These are phyloP conservation scores for Polygonum maritimum DNA, from an alignment of 148 eudicot genomes.

Conservation along the genomic window DNA sequence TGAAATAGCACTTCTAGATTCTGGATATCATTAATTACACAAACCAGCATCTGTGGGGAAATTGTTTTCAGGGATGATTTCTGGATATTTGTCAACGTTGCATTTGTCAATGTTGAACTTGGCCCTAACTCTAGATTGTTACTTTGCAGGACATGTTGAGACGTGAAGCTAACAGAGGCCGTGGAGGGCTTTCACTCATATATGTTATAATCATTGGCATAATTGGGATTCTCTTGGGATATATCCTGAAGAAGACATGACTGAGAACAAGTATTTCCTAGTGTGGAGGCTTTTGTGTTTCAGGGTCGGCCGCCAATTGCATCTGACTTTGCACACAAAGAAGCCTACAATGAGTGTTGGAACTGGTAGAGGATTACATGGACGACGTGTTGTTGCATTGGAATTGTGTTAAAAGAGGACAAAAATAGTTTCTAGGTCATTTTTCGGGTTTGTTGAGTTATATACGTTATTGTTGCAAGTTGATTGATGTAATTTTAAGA, in stretches of 20 bases:
- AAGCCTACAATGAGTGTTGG: neutral
- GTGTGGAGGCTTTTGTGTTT: neutral
- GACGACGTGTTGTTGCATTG: neutral
- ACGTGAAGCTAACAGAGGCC: constrained; percentile 36
- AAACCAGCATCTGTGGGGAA: neutral
- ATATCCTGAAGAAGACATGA: constrained; percentile 43
- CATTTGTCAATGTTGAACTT: neutral
- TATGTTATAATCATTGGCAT: constrained; percentile 48
- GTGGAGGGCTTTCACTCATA: constrained; percentile 41
- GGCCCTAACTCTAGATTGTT: neutral
- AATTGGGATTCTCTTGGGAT: constrained; percentile 58
- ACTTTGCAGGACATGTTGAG: constrained; percentile 51
- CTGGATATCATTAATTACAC: neutral
- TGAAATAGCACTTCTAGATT: neutral
- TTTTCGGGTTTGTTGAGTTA: neutral
- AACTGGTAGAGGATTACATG: neutral
- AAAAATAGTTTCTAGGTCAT: constrained; percentile 2
- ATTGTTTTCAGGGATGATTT: neutral
- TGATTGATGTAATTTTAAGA: constrained; percentile 4
- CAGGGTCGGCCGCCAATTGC: neutral
- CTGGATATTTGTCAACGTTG: neutral
- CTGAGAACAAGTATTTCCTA: neutral
- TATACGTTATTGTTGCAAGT: neutral
- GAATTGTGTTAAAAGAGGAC: neutral
- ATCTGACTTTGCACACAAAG: neutral